Base-by-base conservation (phyloP, 345 rosid species). In the Atalantia buxifolia region DNA sequence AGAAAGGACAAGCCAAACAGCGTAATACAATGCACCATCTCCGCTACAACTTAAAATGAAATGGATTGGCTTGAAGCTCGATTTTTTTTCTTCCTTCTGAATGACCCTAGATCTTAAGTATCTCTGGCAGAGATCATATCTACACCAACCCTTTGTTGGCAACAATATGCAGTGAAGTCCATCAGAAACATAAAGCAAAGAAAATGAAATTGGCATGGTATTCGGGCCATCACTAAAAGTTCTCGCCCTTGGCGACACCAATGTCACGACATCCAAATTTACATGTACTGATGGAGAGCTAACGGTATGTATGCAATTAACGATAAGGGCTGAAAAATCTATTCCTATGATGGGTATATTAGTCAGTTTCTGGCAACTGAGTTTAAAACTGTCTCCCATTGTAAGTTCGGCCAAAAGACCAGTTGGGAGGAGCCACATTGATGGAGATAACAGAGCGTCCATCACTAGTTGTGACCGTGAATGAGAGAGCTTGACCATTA, bases 351-450 rank as follows among this genome's bases (percentile, higher is more conserved):
- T 21, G 64, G 64, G 31, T 28, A 57, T 35, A 22, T 74, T 40
- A 27, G 30, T 68, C 50, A 56, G 67, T 28, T 69, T 40, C 30
- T 3, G 9, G 28, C 31, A 25, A 50, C 22, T 6, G 59, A 2
- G n/a, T 31, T 56, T 70, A 81, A 35, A 81, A 71, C 72, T 81
- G 77, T 55, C 28, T 35, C 33, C 83, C 83, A 19, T 5, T 64
- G 62, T 36, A 80, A 59, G 83, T 80, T 76, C 56, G 76, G 45
- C 77, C 80, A 56, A 80, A 80, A 25, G 65, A 30, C 83, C 83
- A 76, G 77, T 76, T 80, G 30, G 83, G 71, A 69, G 83, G 83
- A 76, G 83, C 76, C 33, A 71, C 79, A 40, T 80, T 76, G 76
- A 36, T 38, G 76, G 80, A 80, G 59, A 80, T 36, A 67, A 80